Base-by-base conservation (phyloP, 1,139 yeast species). In the Suhomyces guaymorum region DNA sequence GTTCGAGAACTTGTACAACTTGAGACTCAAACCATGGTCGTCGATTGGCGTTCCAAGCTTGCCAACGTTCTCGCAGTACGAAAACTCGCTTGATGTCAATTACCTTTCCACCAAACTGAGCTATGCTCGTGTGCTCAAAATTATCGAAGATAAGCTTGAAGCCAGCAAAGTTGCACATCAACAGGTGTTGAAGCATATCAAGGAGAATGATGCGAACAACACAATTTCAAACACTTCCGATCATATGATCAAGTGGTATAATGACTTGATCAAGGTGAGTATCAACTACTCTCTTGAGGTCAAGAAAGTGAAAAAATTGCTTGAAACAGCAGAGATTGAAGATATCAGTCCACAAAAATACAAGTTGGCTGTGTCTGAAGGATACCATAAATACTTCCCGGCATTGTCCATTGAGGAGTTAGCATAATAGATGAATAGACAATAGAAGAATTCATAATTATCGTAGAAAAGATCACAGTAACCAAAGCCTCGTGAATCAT, bases 21-120 rank as follows among this genome's bases (percentile, higher is more conserved):
- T 89, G 28, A 73, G 96, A 45, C 76, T 89, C 75, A 89, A 88
- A 54, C 82, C 95, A 3, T 88, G 86, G 65, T 78, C 86, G 12
- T 75, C 90, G 0, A 83, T 90, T 12, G 96, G 95, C 0, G 81
- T 81, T 5, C 97, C 97, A 0, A 71, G 69, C 19, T 54, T 75
- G 33, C 86, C 92, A 3, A 55, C 65, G 0, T 82, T 61, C 49
- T 55, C 59, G 8, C 62, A 62, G 28, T 70, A 59, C 41, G 38
- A 37, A 20, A 46, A 39, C 9, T 51, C 63, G 3, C 38, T 58
- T 18, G 40, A 41, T 24, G 25, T 38, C 17, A 17, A 31, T 4
- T 39, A 31, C 26, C 35, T 39, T 18, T 12, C 28, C 5, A 28
- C 36, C 11, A 35, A 35, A 15, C 24, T 13, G 20, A 41, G 41